Percentiles rank a stretch among this genome's conserved stretches.
Conservation (phyloP, 2,329 filamentous ascomycete genomes). For the Botrytis galanthina region DNA sequence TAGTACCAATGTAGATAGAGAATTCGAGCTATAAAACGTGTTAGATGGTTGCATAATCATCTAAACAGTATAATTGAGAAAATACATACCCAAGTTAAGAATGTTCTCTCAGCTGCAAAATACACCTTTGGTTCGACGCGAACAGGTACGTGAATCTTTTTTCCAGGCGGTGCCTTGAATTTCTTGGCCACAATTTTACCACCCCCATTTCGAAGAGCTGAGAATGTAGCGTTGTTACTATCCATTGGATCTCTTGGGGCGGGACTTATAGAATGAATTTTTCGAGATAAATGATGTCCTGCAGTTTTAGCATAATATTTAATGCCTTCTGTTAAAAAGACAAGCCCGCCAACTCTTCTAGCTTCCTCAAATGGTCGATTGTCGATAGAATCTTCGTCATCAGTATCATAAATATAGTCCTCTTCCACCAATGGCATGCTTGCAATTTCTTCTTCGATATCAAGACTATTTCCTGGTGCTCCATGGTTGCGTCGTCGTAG, state of each 20-base stretch:
- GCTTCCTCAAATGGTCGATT: conserved; percentile 76
- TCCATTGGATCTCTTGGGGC: conserved; percentile 24
- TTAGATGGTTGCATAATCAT: not conserved
- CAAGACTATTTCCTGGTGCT: conserved; percentile 49
- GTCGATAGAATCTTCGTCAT: conserved; percentile 77
- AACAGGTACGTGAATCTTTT: conserved; percentile 93
- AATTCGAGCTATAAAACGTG: conserved; percentile 70
- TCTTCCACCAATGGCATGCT: conserved; percentile 56
- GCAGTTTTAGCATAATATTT: conserved; percentile 38
- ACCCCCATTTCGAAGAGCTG: conserved; percentile 53
- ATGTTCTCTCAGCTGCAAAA: conserved; percentile 94
- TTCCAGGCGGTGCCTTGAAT: conserved; percentile 74
- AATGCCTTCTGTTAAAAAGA: conserved; percentile 65
- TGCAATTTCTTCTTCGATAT: conserved; percentile 81
- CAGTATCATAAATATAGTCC: conserved; percentile 88
- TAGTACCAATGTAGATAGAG: conserved; percentile 87
- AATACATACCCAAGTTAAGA: conserved; percentile 78
- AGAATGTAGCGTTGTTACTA: conserved; percentile 52
- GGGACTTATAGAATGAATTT: conserved; percentile 25
- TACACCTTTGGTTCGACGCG: conserved; percentile 97
- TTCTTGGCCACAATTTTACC: conserved; percentile 54
- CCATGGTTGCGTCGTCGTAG: conserved; percentile 28
- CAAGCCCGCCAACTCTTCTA: conserved; percentile 70
- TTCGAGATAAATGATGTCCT: conserved; percentile 24
- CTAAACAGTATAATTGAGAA: conserved; percentile 19